Evolutionary conservation across 352 stramenopile species (phyloP), one percentile per base, ranked within the genome.

Genomic region (Pythium sukuiense): DNA sequence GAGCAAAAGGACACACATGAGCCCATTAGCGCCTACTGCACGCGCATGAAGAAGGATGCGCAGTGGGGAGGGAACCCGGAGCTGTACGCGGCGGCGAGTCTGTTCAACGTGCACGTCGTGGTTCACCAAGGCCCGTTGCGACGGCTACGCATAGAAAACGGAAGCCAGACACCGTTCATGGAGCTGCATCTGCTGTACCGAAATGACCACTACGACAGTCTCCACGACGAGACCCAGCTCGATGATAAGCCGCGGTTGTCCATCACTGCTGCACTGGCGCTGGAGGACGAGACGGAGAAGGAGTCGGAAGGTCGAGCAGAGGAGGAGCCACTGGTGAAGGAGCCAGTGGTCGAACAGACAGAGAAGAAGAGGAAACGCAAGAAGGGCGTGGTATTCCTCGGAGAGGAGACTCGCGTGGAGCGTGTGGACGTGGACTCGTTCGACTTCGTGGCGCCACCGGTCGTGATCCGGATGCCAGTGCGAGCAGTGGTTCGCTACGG

Each of bases 171-270:
- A 18, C 79, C 85, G 12, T 73, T 58, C 32, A 67, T 76, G 20
- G 64, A 90, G 29, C 63, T 88, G 30, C 76, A 91, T 59, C 64
- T 88, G 20, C 74, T 80, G 13, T 91, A 89, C 50, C 83, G 79
- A n/a, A 86, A 77, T 41, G 85, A 95, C 53, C 87, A 95, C 72
- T 93, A 92, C 63, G 87, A 95, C 71, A 95, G 87, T 48, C 76
- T 95, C 32, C 83, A 70, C n/a, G 56, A 65, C 24, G 56, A 70
- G 48, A 32, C 62, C 26, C 53, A 68, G 30, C 41, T 62, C 41
- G 54, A 68, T 32, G 33, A 43, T 0, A 61, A 61, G 43, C 53
- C 61, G 12, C 61, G 61, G 43, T 43, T 68, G 27, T 68, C 61
- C 2, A 54, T 54, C 16, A 62, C 30, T 7, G 35, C 61, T n/a